A percentile compares a stretch with the other conserved stretches of the same genome.
Conservation (phyloP, 345 rosid genomes). For the Trapa bicornis region DNA sequence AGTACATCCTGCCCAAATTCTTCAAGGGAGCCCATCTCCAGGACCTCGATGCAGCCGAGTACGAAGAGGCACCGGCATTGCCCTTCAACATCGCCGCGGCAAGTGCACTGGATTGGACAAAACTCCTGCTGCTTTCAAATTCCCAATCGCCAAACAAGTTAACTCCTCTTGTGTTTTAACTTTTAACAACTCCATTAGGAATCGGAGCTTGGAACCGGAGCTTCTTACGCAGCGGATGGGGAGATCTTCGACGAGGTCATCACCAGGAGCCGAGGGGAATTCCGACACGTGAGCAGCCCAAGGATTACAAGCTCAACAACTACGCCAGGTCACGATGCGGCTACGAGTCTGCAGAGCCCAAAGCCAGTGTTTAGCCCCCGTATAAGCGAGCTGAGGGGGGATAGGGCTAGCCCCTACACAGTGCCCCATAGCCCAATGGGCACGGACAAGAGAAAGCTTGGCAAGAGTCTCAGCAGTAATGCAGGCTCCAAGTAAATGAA, state of each 20-base stretch:
- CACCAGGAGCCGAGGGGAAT: constrained; percentile 90
- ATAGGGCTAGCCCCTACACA: constrained; percentile 38
- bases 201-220: constrained; percentile 39
- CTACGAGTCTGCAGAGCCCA: constrained; percentile 33
- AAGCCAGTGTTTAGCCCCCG: constrained; percentile 47
- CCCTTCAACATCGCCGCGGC: constrained; percentile 58
- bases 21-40: constrained; percentile 82
- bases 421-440: constrained; percentile 36
- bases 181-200: constrained; percentile 21
- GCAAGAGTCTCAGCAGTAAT: constrained; percentile 46
- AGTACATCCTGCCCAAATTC: constrained; percentile 72
- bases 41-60: constrained; percentile 92
- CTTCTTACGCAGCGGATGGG: constrained; percentile 41
- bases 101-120: constrained; percentile 7
- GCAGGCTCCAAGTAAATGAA: not conserved
- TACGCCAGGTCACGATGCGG: constrained; percentile 41
- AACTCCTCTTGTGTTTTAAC: not conserved
- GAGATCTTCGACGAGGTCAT: constrained; percentile 84
- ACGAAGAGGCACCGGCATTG: constrained; percentile 87
- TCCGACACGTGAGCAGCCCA: constrained; percentile 62
- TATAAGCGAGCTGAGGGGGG: constrained; percentile 47
- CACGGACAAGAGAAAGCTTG: constrained; percentile 34
- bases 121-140: not conserved
- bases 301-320: constrained; percentile 58
- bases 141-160: not conserved